phyloP scores from a whole-genome alignment of 257 asterid genomes.

The Voacanga thouarsii region DNA sequence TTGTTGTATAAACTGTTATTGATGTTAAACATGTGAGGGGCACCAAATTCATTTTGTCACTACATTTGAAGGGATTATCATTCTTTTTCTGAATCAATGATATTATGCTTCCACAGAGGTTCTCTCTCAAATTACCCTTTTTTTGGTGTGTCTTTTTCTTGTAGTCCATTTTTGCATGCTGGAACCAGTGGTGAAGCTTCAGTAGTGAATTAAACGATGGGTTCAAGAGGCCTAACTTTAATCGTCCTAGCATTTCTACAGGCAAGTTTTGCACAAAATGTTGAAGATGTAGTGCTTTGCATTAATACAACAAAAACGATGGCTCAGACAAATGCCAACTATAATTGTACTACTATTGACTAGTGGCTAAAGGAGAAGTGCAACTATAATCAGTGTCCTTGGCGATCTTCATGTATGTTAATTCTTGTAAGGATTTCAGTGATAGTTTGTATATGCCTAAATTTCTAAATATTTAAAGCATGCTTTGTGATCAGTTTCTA shows the following conservation, averaged over 20 bases:
- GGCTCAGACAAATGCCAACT: conserved; percentile 68
- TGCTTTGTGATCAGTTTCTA: neutral
- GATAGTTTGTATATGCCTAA: neutral
- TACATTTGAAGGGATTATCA: no score
- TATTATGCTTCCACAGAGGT: neutral
- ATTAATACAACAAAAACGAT: conserved; percentile 47
- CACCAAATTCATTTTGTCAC: neutral
- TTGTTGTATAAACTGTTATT: neutral
- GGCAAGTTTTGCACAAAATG: conserved; percentile 41
- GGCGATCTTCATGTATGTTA: conserved; percentile 69
- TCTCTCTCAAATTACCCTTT: no score
- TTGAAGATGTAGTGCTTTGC: conserved; percentile 42
- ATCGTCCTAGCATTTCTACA: conserved; percentile 46
- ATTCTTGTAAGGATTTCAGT: conserved; percentile 53
- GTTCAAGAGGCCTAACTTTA: conserved; percentile 29
- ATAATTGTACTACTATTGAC: conserved; percentile 84
- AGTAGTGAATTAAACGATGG: conserved; percentile 43
- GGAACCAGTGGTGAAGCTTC: conserved; percentile 26
- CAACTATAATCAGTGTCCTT: conserved; percentile 72
- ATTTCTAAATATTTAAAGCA: neutral
- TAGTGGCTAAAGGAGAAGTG: conserved; percentile 99
- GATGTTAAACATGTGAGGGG: neutral
- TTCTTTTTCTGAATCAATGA: neutral
- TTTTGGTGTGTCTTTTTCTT: conserved; percentile 6
- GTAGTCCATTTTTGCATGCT: conserved; percentile 23